These are phyloP conservation scores for Trifolium repens DNA, from an alignment of 306 rosid species.

Conservation along the genomic window DNA sequence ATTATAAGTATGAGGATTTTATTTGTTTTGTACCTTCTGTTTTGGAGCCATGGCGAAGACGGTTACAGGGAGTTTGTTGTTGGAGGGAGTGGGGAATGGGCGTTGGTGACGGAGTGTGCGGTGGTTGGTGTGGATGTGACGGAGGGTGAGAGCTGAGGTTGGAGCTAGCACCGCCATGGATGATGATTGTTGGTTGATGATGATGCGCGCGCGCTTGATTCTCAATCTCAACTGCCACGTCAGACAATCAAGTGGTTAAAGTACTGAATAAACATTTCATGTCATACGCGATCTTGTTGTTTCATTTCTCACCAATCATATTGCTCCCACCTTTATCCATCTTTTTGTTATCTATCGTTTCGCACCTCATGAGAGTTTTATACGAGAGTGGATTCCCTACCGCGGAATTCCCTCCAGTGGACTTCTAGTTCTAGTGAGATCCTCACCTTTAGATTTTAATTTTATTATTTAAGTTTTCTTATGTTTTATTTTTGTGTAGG, in stretches of 20 bases:
- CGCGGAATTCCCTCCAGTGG: too few relatives aligned
- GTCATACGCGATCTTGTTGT: conserved; percentile 13
- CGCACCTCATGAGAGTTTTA: too few relatives aligned
- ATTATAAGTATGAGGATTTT: not conserved
- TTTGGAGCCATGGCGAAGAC: conserved; percentile 78
- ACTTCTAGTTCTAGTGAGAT: too few relatives aligned
- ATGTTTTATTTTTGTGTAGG: too few relatives aligned
- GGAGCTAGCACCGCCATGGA: conserved; percentile 70
- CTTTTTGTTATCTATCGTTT: not conserved
- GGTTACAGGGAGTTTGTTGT: conserved; percentile 42
- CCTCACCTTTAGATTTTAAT: too few relatives aligned
- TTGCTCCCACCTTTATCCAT: conserved; percentile 57
- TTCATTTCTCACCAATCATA: conserved; percentile 62
- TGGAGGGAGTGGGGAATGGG: conserved; percentile 21
- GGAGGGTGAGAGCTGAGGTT: conserved; percentile 54
- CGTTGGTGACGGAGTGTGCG: conserved; percentile 42
- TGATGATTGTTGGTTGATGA: conserved; percentile 10
- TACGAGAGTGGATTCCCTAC: too few relatives aligned
- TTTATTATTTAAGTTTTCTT: too few relatives aligned
- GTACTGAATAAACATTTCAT: not conserved
- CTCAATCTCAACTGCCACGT: conserved; percentile 63
- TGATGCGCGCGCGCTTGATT: conserved; percentile 6
- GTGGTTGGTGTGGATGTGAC: conserved; percentile 40
- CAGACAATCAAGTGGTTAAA: conserved; percentile 30
- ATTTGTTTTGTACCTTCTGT: conserved; percentile 56